A percentile compares a stretch with the other conserved stretches of the same genome.
Conservation (phyloP, 805 yeast species). For the Zygosaccharomyces bisporus region DNA sequence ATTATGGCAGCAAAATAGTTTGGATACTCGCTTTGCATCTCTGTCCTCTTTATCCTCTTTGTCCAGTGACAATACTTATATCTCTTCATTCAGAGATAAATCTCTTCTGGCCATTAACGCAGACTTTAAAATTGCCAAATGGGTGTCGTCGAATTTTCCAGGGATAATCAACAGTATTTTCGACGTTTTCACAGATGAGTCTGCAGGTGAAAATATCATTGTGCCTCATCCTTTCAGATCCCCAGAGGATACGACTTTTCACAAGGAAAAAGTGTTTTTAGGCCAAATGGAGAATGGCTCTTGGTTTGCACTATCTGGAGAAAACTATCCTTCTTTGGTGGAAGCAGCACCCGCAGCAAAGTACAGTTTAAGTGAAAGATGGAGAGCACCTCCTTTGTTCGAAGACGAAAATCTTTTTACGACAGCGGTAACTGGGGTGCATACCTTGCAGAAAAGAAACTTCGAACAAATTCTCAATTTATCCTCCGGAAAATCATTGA, state of each 20-base stretch:
- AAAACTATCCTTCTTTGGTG: conserved; percentile 75
- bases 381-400: conserved; percentile 41
- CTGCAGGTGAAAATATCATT: conserved; percentile 41
- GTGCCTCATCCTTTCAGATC: conserved; percentile 64
- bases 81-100: conserved; percentile 80
- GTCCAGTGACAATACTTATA: conserved; percentile 68
- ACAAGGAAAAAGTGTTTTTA: conserved; percentile 49
- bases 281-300: conserved; percentile 59
- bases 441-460: conserved; percentile 26
- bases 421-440: conserved; percentile 50
- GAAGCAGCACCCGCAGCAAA: conserved; percentile 72
- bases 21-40: conserved; percentile 52
- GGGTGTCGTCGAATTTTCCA: conserved; percentile 69
- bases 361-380: conserved; percentile 44
- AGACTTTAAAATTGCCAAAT: conserved; percentile 63
- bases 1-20: conserved; percentile 87
- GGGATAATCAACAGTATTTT: conserved; percentile 72
- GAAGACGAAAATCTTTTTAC: conserved; percentile 39
- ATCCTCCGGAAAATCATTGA: conserved; percentile 4
- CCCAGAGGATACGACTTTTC: conserved; percentile 22
- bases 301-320: conserved; percentile 85
- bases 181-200: conserved; percentile 52
- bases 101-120: conserved; percentile 73
- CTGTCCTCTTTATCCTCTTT: conserved; percentile 51
- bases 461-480: conserved; percentile 17